phyloP scores from a whole-genome alignment of 148 eudicot species.

The Beta vulgaris region DNA sequence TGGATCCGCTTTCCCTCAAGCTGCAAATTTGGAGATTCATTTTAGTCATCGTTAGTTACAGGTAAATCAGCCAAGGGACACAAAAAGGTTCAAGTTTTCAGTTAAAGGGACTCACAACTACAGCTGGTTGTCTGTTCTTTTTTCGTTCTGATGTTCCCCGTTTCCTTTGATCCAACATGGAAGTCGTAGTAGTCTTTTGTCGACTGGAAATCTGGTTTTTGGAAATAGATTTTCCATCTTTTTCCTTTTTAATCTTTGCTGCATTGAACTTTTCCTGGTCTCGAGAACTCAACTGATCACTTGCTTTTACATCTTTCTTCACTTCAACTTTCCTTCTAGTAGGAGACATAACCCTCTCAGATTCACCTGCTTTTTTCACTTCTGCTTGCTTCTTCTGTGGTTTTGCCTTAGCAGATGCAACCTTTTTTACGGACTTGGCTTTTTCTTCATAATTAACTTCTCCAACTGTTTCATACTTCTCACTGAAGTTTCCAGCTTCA shows the following conservation, averaged over 20 bases:
- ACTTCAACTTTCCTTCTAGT: slow-evolving; percentile 34
- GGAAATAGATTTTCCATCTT: slow-evolving; percentile 24
- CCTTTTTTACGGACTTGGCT: slow-evolving; percentile 22
- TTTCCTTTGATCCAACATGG: slow-evolving; percentile 23
- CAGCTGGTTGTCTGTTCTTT: slow-evolving; percentile 23
- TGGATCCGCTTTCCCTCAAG: slow-evolving; percentile 28
- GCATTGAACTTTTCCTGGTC: slow-evolving; percentile 28
- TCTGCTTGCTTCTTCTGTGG: not conserved
- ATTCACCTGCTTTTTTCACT: not conserved
- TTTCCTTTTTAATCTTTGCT: slow-evolving; percentile 28
- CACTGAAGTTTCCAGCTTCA: slow-evolving; percentile 24
- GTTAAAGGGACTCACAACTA: slow-evolving; percentile 33
- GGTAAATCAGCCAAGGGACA: not conserved
- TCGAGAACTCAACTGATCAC: slow-evolving; percentile 19
- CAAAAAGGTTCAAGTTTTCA: not conserved
- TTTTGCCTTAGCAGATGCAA: slow-evolving; percentile 17
- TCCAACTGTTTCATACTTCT: slow-evolving; percentile 25
- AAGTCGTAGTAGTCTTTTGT: slow-evolving; percentile 21
- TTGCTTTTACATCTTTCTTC: slow-evolving; percentile 31
- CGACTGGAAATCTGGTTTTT: slow-evolving; percentile 23
- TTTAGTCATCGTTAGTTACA: slow-evolving; percentile 2
- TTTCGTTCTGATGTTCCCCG: slow-evolving; percentile 23
- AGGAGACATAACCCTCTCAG: slow-evolving; percentile 28
- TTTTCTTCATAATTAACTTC: slow-evolving; percentile 25
- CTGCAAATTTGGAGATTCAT: slow-evolving; percentile 29